Evolutionary conservation across 83 land plant genomes (phyloP).

Genomic region (Picea engelmannii): DNA sequence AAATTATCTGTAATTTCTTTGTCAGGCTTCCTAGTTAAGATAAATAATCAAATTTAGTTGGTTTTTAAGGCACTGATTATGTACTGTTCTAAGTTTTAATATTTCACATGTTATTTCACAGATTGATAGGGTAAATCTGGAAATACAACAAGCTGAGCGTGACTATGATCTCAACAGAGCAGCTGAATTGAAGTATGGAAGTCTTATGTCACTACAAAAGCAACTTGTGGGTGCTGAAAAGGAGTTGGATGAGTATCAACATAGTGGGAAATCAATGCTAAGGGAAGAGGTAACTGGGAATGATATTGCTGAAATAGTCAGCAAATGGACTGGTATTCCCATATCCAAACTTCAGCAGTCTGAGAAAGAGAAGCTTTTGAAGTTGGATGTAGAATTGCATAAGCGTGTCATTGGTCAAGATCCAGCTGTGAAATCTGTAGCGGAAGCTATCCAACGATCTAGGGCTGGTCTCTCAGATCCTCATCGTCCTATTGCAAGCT

Average conservation of each 20-base stretch:
- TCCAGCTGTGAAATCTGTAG: constrained; percentile 72
- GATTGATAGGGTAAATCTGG: constrained; percentile 97
- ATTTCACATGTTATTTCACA: constrained; percentile 17
- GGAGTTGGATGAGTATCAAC: constrained; percentile 81
- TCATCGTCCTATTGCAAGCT: constrained; percentile 76
- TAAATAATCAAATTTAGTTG: not conserved
- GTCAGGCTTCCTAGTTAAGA: not conserved
- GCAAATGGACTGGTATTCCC: constrained; percentile 86
- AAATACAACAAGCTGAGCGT: constrained; percentile 96
- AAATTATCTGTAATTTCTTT: not conserved
- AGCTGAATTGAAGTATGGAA: constrained; percentile 96
- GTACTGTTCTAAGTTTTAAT: not conserved
- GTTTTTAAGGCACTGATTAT: not conserved
- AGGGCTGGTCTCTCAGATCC: constrained; percentile 84
- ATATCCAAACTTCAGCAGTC: constrained; percentile 70
- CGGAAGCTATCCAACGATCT: constrained; percentile 79
- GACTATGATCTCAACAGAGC: constrained; percentile 98
- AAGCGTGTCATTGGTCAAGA: constrained; percentile 82
- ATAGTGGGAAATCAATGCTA: constrained; percentile 90
- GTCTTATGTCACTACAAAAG: constrained; percentile 77
- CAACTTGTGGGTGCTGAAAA: constrained; percentile 87
- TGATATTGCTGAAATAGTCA: constrained; percentile 87
- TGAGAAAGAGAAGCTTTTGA: constrained; percentile 66
- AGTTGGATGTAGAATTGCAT: constrained; percentile 77
- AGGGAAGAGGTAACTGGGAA: constrained; percentile 86